Evolutionary conservation across 176 grass and related monocot species (phyloP).

Genomic region (Miscanthus lutarioriparius): DNA sequence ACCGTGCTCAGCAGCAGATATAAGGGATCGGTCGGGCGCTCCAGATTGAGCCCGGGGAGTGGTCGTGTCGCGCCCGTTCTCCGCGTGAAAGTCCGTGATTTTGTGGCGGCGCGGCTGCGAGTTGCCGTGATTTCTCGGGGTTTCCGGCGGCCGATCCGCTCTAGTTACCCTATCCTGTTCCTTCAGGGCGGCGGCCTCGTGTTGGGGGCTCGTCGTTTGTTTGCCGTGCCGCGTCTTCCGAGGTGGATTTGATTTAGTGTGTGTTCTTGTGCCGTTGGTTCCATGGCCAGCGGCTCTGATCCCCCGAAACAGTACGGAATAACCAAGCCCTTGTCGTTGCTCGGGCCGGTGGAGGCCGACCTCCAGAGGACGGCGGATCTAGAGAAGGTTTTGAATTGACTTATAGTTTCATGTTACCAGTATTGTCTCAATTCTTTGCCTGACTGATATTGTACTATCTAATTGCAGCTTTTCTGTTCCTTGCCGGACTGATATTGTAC

Average conservation of each 20-base stretch:
- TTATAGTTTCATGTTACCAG: not conserved
- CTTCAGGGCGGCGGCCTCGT: not conserved
- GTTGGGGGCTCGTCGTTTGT: not conserved
- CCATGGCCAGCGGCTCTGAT: slow-evolving; percentile 43
- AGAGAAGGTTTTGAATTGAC: slow-evolving; percentile 44
- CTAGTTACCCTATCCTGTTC: not conserved
- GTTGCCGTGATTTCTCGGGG: not conserved
- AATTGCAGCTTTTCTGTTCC: not conserved
- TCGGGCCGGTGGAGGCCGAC: slow-evolving; percentile 63
- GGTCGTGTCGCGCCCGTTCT: not conserved
- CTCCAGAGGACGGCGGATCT: slow-evolving; percentile 57
- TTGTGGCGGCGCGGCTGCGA: not conserved
- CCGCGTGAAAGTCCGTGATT: not conserved
- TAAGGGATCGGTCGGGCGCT: not conserved
- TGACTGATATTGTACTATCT: not conserved
- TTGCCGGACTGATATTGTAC: no score
- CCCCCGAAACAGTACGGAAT: slow-evolving; percentile 58
- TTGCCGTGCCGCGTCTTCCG: not conserved
- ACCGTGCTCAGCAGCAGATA: not conserved
- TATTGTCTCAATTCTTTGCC: not conserved
- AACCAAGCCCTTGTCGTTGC: slow-evolving; percentile 66
- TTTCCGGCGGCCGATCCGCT: not conserved
- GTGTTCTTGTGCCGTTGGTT: not conserved
- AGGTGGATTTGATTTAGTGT: not conserved
- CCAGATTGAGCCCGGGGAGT: not conserved